These are phyloP conservation scores for Podospora fimiseda DNA, from an alignment of 495 filamentous ascomycete genomes.

Conservation along the genomic window DNA sequence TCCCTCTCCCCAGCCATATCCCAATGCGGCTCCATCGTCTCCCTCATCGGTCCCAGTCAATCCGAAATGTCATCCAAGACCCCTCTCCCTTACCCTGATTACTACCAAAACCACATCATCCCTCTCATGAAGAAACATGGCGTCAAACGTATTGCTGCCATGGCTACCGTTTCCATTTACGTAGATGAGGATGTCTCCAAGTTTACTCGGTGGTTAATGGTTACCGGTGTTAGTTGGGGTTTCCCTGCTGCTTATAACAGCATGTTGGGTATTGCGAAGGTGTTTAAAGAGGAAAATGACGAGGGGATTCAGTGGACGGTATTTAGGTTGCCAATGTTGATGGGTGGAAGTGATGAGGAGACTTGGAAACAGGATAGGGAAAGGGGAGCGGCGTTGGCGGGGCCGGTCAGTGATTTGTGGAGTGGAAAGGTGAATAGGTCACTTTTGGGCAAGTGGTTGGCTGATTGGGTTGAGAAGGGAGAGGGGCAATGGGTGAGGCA, in stretches of 20 bases:
- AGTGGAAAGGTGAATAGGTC: not conserved
- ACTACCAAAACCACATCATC: conserved; percentile 9
- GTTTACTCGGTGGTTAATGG: not conserved
- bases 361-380: conserved; percentile 18
- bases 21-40: conserved; percentile 8
- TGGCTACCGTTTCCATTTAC: conserved; percentile 12
- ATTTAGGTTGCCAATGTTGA: conserved; percentile 12
- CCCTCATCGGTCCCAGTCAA: conserved; percentile 15
- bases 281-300: conserved; percentile 10
- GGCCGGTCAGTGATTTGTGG: not conserved
- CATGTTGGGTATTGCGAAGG: conserved; percentile 3
- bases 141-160: conserved; percentile 12
- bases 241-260: not conserved
- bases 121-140: conserved; percentile 15
- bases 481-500: not conserved
- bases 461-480: not conserved
- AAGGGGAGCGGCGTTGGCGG: conserved; percentile 2
- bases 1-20: conserved; percentile 9
- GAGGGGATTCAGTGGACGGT: conserved; percentile 19
- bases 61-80: not conserved
- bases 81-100: conserved; percentile 2
- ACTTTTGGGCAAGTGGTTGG: not conserved
- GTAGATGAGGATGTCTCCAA: not conserved
- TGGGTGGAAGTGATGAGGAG: conserved; percentile 14
- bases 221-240: conserved; percentile 2